Evolutionary conservation across 2,329 filamentous ascomycete species (phyloP).

Genomic region (Xylariaceae sp.): DNA sequence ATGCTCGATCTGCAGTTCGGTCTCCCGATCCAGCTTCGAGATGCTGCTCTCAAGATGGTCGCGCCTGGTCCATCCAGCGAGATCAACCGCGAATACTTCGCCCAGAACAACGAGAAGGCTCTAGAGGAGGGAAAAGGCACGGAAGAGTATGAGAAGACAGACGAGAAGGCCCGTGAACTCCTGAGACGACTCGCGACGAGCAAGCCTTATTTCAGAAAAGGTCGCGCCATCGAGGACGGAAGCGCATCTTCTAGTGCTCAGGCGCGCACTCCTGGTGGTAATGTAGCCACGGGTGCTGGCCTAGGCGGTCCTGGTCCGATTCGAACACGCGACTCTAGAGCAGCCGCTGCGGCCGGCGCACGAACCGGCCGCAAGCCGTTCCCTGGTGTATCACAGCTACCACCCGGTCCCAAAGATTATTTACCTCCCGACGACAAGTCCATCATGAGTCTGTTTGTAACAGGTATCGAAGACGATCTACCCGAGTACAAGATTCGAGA

Average conservation of each 20-base stretch:
- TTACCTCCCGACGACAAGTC: slow-evolving; percentile 75
- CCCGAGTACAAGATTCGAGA: slow-evolving; percentile 87
- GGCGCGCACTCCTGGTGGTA: slow-evolving; percentile 40
- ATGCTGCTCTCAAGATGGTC: slow-evolving; percentile 96
- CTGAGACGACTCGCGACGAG: slow-evolving; percentile 79
- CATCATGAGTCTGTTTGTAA: slow-evolving; percentile 90
- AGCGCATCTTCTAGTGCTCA: slow-evolving; percentile 36
- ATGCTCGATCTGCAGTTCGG: slow-evolving; percentile 98
- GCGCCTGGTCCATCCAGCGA: slow-evolving; percentile 86
- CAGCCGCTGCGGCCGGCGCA: slow-evolving; percentile 46
- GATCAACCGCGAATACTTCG: slow-evolving; percentile 95
- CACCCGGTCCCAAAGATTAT: slow-evolving; percentile 80
- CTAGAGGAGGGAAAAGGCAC: slow-evolving; percentile 84
- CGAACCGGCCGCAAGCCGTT: slow-evolving; percentile 54
- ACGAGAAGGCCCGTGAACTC: slow-evolving; percentile 91
- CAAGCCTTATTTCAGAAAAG: slow-evolving; percentile 92
- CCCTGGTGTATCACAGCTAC: slow-evolving; percentile 65
- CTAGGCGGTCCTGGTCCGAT: slow-evolving; percentile 68
- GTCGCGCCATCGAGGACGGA: slow-evolving; percentile 63
- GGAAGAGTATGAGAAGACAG: slow-evolving; percentile 93
- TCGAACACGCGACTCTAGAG: slow-evolving; percentile 62
- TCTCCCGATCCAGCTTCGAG: slow-evolving; percentile 86
- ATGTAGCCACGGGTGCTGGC: slow-evolving; percentile 49
- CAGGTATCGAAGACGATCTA: slow-evolving; percentile 91
- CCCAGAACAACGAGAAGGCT: slow-evolving; percentile 92